phyloP scores from a whole-genome alignment of 1,284 basidiomycete genomes.

The Cronartium quercuum region DNA sequence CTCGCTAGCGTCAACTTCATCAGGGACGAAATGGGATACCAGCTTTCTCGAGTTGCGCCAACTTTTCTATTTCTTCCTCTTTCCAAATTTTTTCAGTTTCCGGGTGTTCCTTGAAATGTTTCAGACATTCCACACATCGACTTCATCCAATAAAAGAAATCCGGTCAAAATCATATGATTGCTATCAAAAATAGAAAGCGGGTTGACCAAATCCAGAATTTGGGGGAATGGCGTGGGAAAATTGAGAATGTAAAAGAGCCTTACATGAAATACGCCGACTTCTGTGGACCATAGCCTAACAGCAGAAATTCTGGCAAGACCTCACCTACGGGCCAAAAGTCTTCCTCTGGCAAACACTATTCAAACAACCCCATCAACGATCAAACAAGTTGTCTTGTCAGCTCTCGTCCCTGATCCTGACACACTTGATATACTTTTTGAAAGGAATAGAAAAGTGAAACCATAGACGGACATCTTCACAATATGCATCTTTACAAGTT shows the following conservation, averaged over 20 bases:
- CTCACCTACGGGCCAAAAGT: conserved; percentile 24
- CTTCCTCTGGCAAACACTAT: conserved; percentile 14
- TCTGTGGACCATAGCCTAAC: neutral
- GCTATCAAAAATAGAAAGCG: neutral
- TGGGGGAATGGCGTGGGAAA: no score
- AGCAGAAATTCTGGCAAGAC: conserved; percentile 26
- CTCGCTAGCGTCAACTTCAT: neutral
- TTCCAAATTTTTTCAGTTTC: conserved; percentile 17
- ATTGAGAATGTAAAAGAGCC: neutral
- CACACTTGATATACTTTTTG: neutral
- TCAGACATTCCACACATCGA: conserved; percentile 30
- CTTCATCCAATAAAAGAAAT: neutral
- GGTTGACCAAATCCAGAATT: neutral
- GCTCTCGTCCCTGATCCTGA: no score
- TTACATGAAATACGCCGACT: conserved; percentile 15
- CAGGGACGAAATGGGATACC: neutral
- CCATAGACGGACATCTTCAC: conserved; percentile 54
- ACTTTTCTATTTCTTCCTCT: neutral
- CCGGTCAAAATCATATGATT: no score
- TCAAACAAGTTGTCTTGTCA: neutral
- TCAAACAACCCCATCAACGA: neutral
- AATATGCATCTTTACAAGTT: conserved; percentile 58
- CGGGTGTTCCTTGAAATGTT: conserved; percentile 18
- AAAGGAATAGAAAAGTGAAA: neutral
- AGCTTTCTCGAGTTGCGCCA: neutral